Evolutionary conservation across 2,329 filamentous ascomycete genomes (phyloP).

Genomic region (Monosporascus sp.): DNA sequence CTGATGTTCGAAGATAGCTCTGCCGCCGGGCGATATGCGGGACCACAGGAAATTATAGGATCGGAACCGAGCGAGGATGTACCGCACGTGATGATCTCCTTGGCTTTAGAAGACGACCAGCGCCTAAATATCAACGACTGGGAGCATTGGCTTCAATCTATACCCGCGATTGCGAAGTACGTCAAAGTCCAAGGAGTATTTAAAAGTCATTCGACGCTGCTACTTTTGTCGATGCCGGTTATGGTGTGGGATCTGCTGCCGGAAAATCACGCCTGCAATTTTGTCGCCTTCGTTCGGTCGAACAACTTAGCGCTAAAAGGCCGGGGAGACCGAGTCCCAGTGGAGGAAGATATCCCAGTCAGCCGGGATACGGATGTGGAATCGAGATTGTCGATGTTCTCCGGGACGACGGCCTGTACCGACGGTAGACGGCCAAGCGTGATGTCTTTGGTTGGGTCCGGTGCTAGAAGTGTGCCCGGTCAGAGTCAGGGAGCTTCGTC

Average conservation of each 20-base stretch:
- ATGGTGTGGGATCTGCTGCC: constrained; percentile 57
- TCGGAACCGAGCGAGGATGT: constrained; percentile 48
- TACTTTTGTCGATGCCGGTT: constrained; percentile 53
- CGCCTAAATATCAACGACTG: constrained; percentile 52
- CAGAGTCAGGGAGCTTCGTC: not conserved
- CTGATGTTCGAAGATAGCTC: constrained; percentile 14
- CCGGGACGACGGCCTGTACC: constrained; percentile 23
- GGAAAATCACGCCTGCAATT: constrained; percentile 51
- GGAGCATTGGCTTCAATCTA: constrained; percentile 51
- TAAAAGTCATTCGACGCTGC: constrained; percentile 55
- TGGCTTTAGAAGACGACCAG: constrained; percentile 54
- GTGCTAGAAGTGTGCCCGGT: constrained; percentile 6
- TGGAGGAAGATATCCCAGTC: constrained; percentile 12
- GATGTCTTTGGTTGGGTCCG: constrained; percentile 10
- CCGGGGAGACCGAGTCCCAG: constrained; percentile 6
- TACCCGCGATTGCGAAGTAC: constrained; percentile 54
- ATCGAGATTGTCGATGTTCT: constrained; percentile 19
- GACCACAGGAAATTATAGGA: constrained; percentile 21
- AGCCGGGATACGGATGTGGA: constrained; percentile 19
- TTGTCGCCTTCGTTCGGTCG: constrained; percentile 54
- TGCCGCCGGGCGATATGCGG: constrained; percentile 22
- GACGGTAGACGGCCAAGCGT: constrained; percentile 8
- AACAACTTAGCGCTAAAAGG: constrained; percentile 44
- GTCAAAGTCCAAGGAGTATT: constrained; percentile 58
- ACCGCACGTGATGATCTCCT: constrained; percentile 57